Base-by-base conservation (phyloP, 2,329 filamentous ascomycete species). In the Zymoseptoria passerinii region DNA sequence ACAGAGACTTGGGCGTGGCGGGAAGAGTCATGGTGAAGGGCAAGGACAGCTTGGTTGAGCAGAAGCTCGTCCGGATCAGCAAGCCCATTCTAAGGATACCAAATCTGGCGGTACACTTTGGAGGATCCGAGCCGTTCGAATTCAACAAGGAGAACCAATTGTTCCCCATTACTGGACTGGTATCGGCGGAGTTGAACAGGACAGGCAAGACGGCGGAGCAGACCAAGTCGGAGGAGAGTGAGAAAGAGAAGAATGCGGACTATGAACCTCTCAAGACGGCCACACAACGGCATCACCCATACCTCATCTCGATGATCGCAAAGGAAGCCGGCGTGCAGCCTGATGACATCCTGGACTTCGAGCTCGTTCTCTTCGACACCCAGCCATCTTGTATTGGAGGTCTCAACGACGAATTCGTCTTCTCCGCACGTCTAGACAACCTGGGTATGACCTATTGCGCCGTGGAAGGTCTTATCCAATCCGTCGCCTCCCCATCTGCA, bases 121-220 rank as follows among this genome's bases (percentile, higher is more conserved):
- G 96, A 70, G 87, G 92, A 57, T 85, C 89, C 67, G 82, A 88
- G 68, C 89, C 81, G 62, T 99, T 99, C 70, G 81, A 90, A 57
- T 95, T 95, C 71, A 99, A 97, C 80, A 97, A 96, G 78, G 94
- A 99, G 78, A 90, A 87, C 23, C 92, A 99, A 74, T 78, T 99
- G 23, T 95, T 96, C 70, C 94, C 94, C 4, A 96, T 99, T 69
- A 86, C 88, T 20, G 94, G 94, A 5, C 80, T 99, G 56, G 88
- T 90, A 1, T 85, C 88, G 54, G 89, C 90, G 2, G 92, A 96
- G 77, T 81, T 99, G 59, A 96, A 96, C 77, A 82, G 89, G 65
- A 83, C 84, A 23, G 83, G 80, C 48, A 80, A 80, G 69, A 73
- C 75, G 8, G 76, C 76, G 4, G 78, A 79, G 52, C 65, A 76